phyloP scores from a whole-genome alignment of 257 asterid species.

The Rhazya stricta region DNA sequence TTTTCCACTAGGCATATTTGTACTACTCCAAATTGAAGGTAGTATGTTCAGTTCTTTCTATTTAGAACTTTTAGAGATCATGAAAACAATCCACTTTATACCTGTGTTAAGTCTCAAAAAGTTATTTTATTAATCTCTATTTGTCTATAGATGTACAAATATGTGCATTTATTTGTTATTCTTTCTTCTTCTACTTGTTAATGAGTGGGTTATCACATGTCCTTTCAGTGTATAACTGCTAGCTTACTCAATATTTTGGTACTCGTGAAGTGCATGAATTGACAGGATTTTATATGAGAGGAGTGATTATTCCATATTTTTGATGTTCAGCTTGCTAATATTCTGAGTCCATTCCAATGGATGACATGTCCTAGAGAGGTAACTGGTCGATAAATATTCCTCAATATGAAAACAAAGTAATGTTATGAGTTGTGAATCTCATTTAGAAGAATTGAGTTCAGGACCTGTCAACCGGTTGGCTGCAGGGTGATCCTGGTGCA shows the following conservation, averaged over 20 bases:
- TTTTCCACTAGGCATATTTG: neutral
- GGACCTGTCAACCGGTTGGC: conserved; percentile 68
- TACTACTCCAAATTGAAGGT: neutral
- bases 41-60: neutral
- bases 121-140: too few species aligned
- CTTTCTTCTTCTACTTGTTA: neutral
- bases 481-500: conserved; percentile 53
- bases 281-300: neutral
- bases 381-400: conserved; percentile 1
- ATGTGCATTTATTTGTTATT: neutral
- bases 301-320: neutral
- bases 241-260: neutral
- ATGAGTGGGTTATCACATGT: neutral
- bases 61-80: neutral
- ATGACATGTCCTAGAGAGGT: conserved; percentile 71
- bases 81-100: neutral
- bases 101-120: neutral
- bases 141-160: neutral
- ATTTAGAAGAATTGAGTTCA: conserved; percentile 25
- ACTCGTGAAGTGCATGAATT: neutral
- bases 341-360: conserved; percentile 52
- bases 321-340: conserved; percentile 44
- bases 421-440: conserved; percentile 21
- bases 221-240: neutral
- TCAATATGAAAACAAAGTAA: neutral